Evolutionary conservation across 371 early-diverging fungal genomes (phyloP).

Genomic region (Rhizopus stolonifer): DNA sequence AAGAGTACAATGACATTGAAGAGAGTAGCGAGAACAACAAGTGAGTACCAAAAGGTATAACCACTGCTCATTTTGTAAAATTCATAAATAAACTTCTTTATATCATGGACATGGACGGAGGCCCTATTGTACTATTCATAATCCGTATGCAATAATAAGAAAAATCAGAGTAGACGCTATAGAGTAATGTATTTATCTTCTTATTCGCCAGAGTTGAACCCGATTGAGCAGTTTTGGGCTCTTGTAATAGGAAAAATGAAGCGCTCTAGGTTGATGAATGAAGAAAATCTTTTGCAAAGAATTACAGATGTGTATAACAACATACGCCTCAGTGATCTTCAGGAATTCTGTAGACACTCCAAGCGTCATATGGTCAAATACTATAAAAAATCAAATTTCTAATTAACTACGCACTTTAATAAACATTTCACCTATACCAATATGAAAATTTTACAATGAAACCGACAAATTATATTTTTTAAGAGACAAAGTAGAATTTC

Average conservation of each 20-base stretch:
- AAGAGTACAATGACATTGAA: constrained; percentile 6
- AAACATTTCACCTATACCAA: background rate
- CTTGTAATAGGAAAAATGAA: constrained; percentile 14
- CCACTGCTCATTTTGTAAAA: constrained; percentile 14
- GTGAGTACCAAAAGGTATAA: constrained; percentile 6
- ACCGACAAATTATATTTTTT: background rate
- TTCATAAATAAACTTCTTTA: constrained; percentile 9
- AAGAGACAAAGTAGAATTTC: background rate
- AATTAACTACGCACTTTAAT: background rate
- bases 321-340: constrained; percentile 4
- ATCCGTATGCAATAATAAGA: constrained; percentile 7
- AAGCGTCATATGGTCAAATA: constrained; percentile 6
- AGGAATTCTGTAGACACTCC: constrained; percentile 9
- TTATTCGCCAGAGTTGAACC: constrained; percentile 8
- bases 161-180: constrained; percentile 6
- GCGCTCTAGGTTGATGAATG: constrained; percentile 8
- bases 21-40: constrained; percentile 4
- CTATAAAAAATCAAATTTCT: constrained; percentile 3
- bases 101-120: constrained; percentile 9
- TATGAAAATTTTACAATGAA: background rate
- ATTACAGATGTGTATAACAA: constrained; percentile 12
- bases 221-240: constrained; percentile 13
- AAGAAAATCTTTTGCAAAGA: too few relatives aligned
- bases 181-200: constrained; percentile 8
- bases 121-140: constrained; percentile 1